Evolutionary conservation across 805 yeast genomes (phyloP), one percentile per base, ranked within the genome.

Genomic region (Komagataella phaffii): DNA sequence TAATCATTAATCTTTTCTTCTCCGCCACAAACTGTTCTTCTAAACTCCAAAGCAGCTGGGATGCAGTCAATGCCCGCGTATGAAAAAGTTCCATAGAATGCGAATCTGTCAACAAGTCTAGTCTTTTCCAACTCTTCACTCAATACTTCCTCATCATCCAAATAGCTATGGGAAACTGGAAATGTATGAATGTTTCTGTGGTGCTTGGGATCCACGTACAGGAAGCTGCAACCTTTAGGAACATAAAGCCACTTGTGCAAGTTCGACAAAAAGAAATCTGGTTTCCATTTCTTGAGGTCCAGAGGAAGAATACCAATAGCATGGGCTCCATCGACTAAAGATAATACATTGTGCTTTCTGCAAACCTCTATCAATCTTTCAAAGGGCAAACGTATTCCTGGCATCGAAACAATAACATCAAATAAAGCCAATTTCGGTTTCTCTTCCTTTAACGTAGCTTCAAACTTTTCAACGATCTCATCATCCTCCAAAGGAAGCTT

Each of bases 281-380:
- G 86, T 48, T 70, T 55, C 21, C 75, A 55, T 10, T 59, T 59
- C 10, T 61, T 63, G 43, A 80, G 56, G 48, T 71, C 66, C n/a
- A 76, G 51, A 7, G 74, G 73, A 30, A 77, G 57, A 51, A 72
- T 64, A 0, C 91, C 91, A 43, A 79, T 69, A 1, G 79, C 75
- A 59, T 85, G 91, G 4, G 90, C 91, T 12, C 85, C 91, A 61
- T 85, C 91, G 23, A 85, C 73, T 46, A 81, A 63, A 3, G 86
- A 77, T 48, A 80, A 54, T 3, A 77, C 76, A 12, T 65, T 62
- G 49, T 76, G 63, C 49, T 74, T 62, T 12, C 65, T 61, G 55
- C 88, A 79, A 46, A 77, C 57, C 6, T 60, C 54, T 3, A 72
- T 67, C 48, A 84, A 56, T 50, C 67, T 59, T 53, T 73, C 72